These are phyloP conservation scores for Fragaria nilgerrensis DNA, from an alignment of 306 rosid species.

Conservation along the genomic window DNA sequence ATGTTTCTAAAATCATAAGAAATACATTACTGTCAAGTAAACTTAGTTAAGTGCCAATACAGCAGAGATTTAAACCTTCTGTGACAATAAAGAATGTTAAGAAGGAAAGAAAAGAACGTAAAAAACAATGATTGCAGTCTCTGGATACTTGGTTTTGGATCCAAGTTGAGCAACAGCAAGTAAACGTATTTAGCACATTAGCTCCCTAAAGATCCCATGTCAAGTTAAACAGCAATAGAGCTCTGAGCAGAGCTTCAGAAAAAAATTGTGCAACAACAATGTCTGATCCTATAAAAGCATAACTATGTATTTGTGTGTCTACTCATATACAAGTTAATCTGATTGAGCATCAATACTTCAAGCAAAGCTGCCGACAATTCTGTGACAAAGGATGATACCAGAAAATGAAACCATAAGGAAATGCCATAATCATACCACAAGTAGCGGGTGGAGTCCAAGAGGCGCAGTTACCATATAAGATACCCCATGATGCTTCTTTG, in stretches of 20 bases:
- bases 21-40: not conserved
- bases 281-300: too few species aligned
- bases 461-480: conserved; percentile 77
- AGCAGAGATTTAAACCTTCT: not conserved
- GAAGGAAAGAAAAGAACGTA: too few species aligned
- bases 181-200: too few species aligned
- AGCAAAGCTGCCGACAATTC: conserved; percentile 4
- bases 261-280: not conserved
- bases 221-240: not conserved
- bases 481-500: conserved; percentile 71
- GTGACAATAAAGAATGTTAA: too few species aligned
- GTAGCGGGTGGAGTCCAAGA: conserved; percentile 76
- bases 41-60: not conserved
- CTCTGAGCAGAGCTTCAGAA: not conserved
- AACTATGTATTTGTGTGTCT: too few species aligned
- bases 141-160: too few species aligned
- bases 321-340: too few species aligned
- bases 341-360: conserved; percentile 8
- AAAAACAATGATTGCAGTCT: too few species aligned
- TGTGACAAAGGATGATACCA: not conserved
- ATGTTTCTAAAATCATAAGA: not conserved
- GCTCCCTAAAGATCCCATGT: too few species aligned
- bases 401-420: conserved; percentile 9
- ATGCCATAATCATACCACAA: conserved; percentile 56
- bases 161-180: too few species aligned